Evolutionary conservation across 176 grass and related monocot species (phyloP).

Genomic region (Avena eriantha): DNA sequence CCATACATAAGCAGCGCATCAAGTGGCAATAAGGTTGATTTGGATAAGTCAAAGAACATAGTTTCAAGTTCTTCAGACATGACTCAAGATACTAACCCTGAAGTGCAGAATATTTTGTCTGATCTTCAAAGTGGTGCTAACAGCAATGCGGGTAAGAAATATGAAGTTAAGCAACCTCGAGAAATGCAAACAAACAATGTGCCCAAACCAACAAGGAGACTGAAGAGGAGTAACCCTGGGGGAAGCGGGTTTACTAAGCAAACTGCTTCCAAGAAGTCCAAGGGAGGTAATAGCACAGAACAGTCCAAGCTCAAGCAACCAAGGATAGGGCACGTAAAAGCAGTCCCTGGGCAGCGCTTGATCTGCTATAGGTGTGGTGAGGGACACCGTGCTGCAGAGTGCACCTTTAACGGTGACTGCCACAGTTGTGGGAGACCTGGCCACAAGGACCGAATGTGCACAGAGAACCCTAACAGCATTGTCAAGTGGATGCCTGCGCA

Average conservation of each 20-base stretch:
- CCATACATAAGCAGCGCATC: constrained; percentile 65
- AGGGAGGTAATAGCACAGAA: background rate
- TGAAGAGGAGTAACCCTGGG: background rate
- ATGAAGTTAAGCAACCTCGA: constrained; percentile 57
- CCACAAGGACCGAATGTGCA: constrained; percentile 18
- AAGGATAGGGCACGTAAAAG: background rate
- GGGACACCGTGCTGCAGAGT: background rate
- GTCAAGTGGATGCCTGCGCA: constrained; percentile 13
- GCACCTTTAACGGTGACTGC: constrained; percentile 4
- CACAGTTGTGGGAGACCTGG: background rate
- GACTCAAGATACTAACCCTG: constrained; percentile 35
- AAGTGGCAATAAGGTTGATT: constrained; percentile 46
- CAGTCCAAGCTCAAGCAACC: background rate
- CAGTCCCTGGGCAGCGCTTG: background rate
- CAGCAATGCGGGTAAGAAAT: constrained; percentile 53
- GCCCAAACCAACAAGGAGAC: constrained; percentile 43
- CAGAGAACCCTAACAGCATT: background rate
- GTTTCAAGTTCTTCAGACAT: constrained; percentile 53
- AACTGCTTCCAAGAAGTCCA: constrained; percentile 18
- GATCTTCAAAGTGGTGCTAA: constrained; percentile 67
- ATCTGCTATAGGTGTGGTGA: constrained; percentile 23
- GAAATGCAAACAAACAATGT: constrained; percentile 54
- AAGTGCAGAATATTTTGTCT: constrained; percentile 40
- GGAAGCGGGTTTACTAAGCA: background rate
- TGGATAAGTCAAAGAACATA: constrained; percentile 36